Conservation (phyloP, 345 rosid genomes). For the Euphorbia pulcherrima region DNA sequence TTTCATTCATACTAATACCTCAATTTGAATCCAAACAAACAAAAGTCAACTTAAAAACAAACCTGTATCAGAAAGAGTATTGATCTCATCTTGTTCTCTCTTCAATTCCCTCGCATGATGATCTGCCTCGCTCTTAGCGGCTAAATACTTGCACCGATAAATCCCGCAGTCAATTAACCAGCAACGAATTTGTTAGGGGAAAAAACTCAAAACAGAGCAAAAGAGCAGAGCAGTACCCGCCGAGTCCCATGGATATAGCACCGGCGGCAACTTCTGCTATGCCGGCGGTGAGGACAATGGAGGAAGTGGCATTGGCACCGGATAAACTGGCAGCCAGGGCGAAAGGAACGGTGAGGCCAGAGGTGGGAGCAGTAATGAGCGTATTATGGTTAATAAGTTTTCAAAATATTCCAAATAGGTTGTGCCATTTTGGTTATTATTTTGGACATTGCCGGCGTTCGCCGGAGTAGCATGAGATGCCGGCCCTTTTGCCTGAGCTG, state of each 20-base stretch:
- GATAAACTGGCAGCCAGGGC: constrained; percentile 98
- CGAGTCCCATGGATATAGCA: constrained; percentile 98
- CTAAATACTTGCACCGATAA: constrained; percentile 54
- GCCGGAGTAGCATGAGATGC: too few species aligned
- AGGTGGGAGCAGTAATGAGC: too few species aligned
- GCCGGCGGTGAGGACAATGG: constrained; percentile 92
- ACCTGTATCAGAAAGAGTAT: constrained; percentile 75
- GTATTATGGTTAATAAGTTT: too few species aligned
- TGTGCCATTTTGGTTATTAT: too few species aligned
- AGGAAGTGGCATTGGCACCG: constrained; percentile 83
- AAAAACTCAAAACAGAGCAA: too few species aligned
- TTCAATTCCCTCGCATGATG: constrained; percentile 68
- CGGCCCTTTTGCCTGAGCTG: too few species aligned
- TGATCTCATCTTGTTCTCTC: constrained; percentile 87
- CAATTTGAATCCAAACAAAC: background rate
- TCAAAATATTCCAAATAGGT: too few species aligned
- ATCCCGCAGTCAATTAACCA: too few species aligned
- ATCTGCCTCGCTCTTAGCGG: constrained; percentile 92
- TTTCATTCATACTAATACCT: background rate
- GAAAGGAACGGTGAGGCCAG: constrained; percentile 97
- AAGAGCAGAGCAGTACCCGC: constrained; percentile 48
- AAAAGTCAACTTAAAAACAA: background rate
- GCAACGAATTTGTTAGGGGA: too few species aligned
- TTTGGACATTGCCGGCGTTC: too few species aligned
- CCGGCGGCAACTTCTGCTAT: constrained; percentile 95